Conservation (phyloP, 179 eudicot species). For the Corrigiola litoralis region DNA sequence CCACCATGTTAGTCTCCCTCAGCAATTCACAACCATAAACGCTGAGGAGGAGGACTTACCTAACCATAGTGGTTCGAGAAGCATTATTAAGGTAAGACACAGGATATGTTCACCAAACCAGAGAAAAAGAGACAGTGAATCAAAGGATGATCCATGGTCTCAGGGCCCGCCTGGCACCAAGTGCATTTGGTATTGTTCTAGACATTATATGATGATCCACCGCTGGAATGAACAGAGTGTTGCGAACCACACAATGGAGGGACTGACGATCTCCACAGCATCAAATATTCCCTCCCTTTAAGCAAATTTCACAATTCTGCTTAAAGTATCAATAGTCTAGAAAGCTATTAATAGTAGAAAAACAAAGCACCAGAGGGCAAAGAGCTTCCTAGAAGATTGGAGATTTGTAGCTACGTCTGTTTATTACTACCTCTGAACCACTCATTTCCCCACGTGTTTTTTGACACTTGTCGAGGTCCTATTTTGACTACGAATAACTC, state of each 20-base stretch:
- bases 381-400: not conserved
- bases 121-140: conserved; percentile 29
- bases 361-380: conserved; percentile 5
- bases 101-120: conserved; percentile 16
- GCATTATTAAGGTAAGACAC: conserved; percentile 26
- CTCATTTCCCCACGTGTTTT: too few relatives aligned
- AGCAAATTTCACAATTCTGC: conserved; percentile 38
- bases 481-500: too few relatives aligned
- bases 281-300: conserved; percentile 35
- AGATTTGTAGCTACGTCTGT: not conserved
- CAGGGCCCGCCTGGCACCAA: conserved; percentile 33
- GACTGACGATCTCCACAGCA: conserved; percentile 32
- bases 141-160: conserved; percentile 39
- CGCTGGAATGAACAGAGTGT: conserved; percentile 21
- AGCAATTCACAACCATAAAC: conserved; percentile 18
- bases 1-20: conserved; percentile 20
- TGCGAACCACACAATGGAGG: conserved; percentile 24
- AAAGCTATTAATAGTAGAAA: conserved; percentile 26
- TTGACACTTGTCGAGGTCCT: too few relatives aligned
- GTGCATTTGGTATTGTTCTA: conserved; percentile 29
- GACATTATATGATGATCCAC: conserved; percentile 25
- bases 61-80: conserved; percentile 27
- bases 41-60: conserved; percentile 36
- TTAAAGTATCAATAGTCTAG: conserved; percentile 31
- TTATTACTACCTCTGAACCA: not conserved